phyloP scores from a whole-genome alignment of 1,284 basidiomycete species.

The Anthracocystis panici-leucophaei region DNA sequence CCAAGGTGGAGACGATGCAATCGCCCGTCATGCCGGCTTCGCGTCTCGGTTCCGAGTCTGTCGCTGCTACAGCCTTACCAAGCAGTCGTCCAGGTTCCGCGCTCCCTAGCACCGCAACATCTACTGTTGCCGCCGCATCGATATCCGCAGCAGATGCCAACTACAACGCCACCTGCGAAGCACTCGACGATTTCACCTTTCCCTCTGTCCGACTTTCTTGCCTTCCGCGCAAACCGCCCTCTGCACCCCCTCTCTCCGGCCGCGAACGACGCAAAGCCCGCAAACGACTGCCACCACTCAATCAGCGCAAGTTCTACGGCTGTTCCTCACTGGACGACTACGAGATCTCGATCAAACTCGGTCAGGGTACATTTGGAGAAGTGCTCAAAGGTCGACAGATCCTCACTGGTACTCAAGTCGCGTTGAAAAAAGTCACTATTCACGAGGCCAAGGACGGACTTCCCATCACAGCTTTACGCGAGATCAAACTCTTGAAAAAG shows the following conservation, averaged over 20 bases:
- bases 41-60: slow-evolving; percentile 19
- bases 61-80: not conserved
- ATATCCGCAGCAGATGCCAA: slow-evolving; percentile 14
- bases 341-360: slow-evolving; percentile 64
- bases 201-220: slow-evolving; percentile 41
- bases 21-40: slow-evolving; percentile 27
- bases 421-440: slow-evolving; percentile 93
- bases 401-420: slow-evolving; percentile 77
- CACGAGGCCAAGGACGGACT: slow-evolving; percentile 96
- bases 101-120: slow-evolving; percentile 2
- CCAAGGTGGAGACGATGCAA: slow-evolving; percentile 31
- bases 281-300: slow-evolving; percentile 41
- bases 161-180: slow-evolving; percentile 20
- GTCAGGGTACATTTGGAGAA: slow-evolving; percentile 68
- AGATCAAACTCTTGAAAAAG: slow-evolving; percentile 95
- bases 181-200: slow-evolving; percentile 31
- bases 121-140: not conserved
- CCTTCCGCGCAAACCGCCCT: slow-evolving; percentile 26
- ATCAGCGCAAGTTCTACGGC: slow-evolving; percentile 59
- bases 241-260: slow-evolving; percentile 10
- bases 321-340: slow-evolving; percentile 64
- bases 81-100: slow-evolving; percentile 21
- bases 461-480: slow-evolving; percentile 94
- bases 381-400: slow-evolving; percentile 69
- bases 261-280: slow-evolving; percentile 45